phyloP scores from a whole-genome alignment of 2,329 filamentous ascomycete genomes.

The Raffaelea albimanens region DNA sequence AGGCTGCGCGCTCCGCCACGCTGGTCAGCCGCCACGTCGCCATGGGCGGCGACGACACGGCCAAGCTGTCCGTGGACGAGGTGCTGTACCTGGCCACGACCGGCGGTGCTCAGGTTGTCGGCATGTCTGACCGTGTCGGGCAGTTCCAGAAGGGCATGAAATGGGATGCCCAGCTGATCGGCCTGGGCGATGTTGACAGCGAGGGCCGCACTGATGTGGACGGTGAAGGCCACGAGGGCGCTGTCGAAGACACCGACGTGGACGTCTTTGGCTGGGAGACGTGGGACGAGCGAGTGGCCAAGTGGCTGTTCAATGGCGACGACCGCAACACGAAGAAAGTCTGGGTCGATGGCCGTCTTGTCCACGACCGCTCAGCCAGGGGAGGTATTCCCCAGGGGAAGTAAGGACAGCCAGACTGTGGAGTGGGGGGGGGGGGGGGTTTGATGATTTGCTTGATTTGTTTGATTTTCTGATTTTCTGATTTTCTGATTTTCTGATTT shows the following conservation, averaged over 20 bases:
- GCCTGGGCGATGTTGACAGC: conserved; percentile 42
- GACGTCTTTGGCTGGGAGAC: conserved; percentile 87
- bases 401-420: background rate
- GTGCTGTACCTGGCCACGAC: conserved; percentile 76
- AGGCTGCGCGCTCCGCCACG: conserved; percentile 72
- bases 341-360: conserved; percentile 78
- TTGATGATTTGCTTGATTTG: background rate
- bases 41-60: conserved; percentile 41
- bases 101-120: conserved; percentile 78
- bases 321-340: conserved; percentile 83
- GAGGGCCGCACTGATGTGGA: conserved; percentile 24
- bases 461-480: background rate
- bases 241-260: conserved; percentile 51
- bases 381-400: background rate
- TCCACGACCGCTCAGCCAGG: conserved; percentile 45
- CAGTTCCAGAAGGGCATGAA: conserved; percentile 79
- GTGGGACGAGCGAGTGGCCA: conserved; percentile 79
- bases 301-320: conserved; percentile 92
- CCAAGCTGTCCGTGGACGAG: conserved; percentile 75
- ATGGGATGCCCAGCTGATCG: conserved; percentile 83
- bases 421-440: no score
- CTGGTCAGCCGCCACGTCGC: conserved; percentile 67
- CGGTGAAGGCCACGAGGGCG: conserved; percentile 11
- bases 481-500: no score
- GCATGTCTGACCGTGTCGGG: conserved; percentile 62